These are phyloP conservation scores for Cyberlindnera euphorbiiphila DNA, from an alignment of 805 yeast species.

Conservation along the genomic window DNA sequence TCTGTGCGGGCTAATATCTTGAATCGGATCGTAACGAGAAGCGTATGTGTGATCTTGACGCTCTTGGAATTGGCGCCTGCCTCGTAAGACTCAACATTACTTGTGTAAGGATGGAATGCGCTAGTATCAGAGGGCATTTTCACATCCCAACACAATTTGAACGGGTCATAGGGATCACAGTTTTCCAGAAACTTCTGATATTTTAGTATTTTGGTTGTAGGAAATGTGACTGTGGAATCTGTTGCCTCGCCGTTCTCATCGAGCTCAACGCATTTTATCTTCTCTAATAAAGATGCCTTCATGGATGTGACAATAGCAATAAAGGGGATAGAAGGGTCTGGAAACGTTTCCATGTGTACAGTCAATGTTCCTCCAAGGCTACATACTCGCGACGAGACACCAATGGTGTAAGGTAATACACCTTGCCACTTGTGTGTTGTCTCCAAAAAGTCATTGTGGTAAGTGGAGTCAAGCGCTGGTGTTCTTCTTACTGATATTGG, in stretches of 20 bases:
- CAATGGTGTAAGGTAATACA: conserved; percentile 14
- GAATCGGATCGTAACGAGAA: conserved; percentile 12
- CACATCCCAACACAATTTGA: conserved; percentile 8
- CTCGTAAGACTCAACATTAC: conserved; percentile 9
- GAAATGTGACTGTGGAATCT: background rate
- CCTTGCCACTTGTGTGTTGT: conserved; percentile 21
- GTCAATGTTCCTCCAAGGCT: conserved; percentile 13
- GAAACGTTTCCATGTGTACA: conserved; percentile 10
- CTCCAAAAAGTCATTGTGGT: conserved; percentile 10
- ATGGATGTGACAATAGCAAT: conserved; percentile 13
- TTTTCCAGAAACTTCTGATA: background rate
- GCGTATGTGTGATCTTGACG: conserved; percentile 14
- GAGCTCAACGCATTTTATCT: conserved; percentile 13
- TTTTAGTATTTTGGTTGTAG: background rate
- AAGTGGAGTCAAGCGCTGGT: conserved; percentile 15
- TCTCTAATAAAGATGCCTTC: conserved; percentile 18
- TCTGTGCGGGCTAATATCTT: no score
- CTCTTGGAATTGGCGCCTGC: background rate
- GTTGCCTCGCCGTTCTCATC: conserved; percentile 1
- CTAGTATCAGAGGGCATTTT: conserved; percentile 9
- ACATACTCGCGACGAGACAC: conserved; percentile 17
- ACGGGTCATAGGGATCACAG: conserved; percentile 10
- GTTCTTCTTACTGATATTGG: conserved; percentile 15
- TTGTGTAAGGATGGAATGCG: conserved; percentile 19
- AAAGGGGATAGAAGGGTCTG: background rate